Conservation (phyloP, 2,329 filamentous ascomycete species). For the Fusarium lateritium region DNA sequence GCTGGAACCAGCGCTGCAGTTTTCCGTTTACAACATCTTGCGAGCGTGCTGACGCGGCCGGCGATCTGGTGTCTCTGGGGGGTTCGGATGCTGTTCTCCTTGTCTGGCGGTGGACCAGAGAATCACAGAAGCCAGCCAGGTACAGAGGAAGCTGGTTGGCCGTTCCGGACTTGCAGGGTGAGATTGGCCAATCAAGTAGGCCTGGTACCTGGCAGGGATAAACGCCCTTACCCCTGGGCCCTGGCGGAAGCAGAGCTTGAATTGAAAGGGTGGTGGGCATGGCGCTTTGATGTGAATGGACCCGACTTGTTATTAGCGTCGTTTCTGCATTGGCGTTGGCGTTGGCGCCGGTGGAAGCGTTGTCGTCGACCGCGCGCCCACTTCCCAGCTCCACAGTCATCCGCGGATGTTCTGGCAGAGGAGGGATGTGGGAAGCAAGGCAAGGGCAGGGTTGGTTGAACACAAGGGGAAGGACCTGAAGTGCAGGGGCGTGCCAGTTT, state of each 20-base stretch:
- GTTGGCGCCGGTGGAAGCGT: constrained; percentile 36
- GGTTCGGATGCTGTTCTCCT: constrained; percentile 2
- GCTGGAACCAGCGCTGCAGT: constrained; percentile 20
- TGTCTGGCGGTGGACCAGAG: constrained; percentile 13
- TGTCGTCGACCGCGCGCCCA: constrained; percentile 25
- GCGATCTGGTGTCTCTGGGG: constrained; percentile 36
- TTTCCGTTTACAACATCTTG: constrained; percentile 22
- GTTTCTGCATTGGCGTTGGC: constrained; percentile 40
- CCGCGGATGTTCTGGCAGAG: constrained; percentile 21
- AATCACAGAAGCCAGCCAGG: constrained; percentile 20
- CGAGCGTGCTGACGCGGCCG: constrained; percentile 42
- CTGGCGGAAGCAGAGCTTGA: constrained; percentile 35
- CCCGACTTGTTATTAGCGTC: constrained; percentile 17
- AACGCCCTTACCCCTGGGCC: constrained; percentile 23
- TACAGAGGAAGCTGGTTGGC: constrained; percentile 20
- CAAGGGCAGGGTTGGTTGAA: constrained; percentile 25
- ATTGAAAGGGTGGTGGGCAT: constrained; percentile 36
- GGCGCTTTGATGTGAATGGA: constrained; percentile 7
- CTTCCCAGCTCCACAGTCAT: constrained; percentile 36
- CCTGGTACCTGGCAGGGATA: constrained; percentile 47
- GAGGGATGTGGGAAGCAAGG: constrained; percentile 25
- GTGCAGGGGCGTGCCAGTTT: constrained; percentile 29
- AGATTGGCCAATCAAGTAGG: constrained; percentile 39
- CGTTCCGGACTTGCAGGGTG: constrained; percentile 15
- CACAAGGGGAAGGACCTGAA: constrained; percentile 16